Evolutionary conservation across 2,329 filamentous ascomycete genomes (phyloP).

Genomic region (Alternaria ethzedia): DNA sequence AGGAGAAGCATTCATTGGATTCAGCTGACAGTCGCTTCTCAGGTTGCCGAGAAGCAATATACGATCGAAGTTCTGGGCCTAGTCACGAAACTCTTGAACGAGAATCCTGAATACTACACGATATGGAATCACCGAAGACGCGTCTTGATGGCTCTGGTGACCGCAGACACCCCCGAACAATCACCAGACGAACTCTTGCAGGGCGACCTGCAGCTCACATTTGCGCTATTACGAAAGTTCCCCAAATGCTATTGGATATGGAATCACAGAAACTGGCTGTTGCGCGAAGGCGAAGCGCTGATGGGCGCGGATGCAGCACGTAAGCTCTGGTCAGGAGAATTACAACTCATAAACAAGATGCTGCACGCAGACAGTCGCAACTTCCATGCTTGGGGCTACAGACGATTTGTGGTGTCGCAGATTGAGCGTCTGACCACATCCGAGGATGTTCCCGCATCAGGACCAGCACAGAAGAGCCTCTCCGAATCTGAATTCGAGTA

Average conservation of each 20-base stretch:
- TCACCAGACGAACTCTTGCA: constrained; percentile 64
- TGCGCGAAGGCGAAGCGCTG: constrained; percentile 72
- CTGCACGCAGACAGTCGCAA: constrained; percentile 84
- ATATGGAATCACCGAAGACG: constrained; percentile 88
- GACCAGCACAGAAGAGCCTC: constrained; percentile 59
- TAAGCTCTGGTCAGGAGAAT: constrained; percentile 81
- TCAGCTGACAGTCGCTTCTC: neutral
- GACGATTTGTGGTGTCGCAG: constrained; percentile 76
- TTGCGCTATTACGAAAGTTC: constrained; percentile 81
- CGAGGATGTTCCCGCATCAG: neutral
- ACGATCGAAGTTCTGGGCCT: constrained; percentile 67
- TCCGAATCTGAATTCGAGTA: constrained; percentile 84
- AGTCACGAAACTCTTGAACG: constrained; percentile 73
- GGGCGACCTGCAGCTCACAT: constrained; percentile 79
- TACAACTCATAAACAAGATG: constrained; percentile 87
- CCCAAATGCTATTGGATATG: constrained; percentile 99
- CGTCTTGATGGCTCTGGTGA: constrained; percentile 68
- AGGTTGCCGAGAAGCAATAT: constrained; percentile 57
- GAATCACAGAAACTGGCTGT: constrained; percentile 90
- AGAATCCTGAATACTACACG: constrained; percentile 89
- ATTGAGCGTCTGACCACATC: constrained; percentile 65
- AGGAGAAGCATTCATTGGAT: neutral
- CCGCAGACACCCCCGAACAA: constrained; percentile 25
- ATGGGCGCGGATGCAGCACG: constrained; percentile 65
- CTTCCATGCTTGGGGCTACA: constrained; percentile 96